phyloP scores from a whole-genome alignment of 2,329 filamentous ascomycete genomes.

The Drechslerella coelobrocha region DNA sequence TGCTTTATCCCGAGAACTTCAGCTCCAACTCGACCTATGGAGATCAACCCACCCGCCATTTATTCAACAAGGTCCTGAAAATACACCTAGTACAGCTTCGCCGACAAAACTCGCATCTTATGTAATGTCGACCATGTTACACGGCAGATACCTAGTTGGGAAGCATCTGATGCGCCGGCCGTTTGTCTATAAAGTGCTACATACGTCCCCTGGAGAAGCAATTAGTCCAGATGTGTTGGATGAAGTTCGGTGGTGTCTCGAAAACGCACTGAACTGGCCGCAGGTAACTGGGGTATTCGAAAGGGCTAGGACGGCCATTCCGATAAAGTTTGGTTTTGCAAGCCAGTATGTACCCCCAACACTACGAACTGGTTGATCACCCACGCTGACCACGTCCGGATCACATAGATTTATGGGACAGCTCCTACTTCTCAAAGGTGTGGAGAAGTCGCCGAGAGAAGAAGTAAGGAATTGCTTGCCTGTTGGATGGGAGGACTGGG shows the following conservation, averaged over 20 bases:
- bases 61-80: slow-evolving; percentile 57
- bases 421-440: slow-evolving; percentile 36
- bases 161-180: slow-evolving; percentile 47
- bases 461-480: slow-evolving; percentile 41
- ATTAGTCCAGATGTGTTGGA: slow-evolving; percentile 39
- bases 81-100: slow-evolving; percentile 23
- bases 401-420: slow-evolving; percentile 44
- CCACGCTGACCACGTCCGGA: neutral
- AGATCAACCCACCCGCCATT: slow-evolving; percentile 62
- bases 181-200: slow-evolving; percentile 42
- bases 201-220: slow-evolving; percentile 20
- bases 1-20: slow-evolving; percentile 63
- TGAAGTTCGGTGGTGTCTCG: slow-evolving; percentile 43
- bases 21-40: slow-evolving; percentile 66
- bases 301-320: slow-evolving; percentile 40
- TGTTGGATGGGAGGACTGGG: slow-evolving; percentile 39
- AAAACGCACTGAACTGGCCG: slow-evolving; percentile 43
- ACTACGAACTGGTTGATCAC: no score
- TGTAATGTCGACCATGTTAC: slow-evolving; percentile 42
- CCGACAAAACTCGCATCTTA: slow-evolving; percentile 40
- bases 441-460: slow-evolving; percentile 30
- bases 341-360: slow-evolving; percentile 33
- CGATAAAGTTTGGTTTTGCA: slow-evolving; percentile 45
- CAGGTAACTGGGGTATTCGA: slow-evolving; percentile 47
- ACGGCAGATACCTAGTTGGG: slow-evolving; percentile 39